Evolutionary conservation across 225 moss, liverwort and hornwort species (phyloP).

Genomic region (Bryum argenteum): DNA sequence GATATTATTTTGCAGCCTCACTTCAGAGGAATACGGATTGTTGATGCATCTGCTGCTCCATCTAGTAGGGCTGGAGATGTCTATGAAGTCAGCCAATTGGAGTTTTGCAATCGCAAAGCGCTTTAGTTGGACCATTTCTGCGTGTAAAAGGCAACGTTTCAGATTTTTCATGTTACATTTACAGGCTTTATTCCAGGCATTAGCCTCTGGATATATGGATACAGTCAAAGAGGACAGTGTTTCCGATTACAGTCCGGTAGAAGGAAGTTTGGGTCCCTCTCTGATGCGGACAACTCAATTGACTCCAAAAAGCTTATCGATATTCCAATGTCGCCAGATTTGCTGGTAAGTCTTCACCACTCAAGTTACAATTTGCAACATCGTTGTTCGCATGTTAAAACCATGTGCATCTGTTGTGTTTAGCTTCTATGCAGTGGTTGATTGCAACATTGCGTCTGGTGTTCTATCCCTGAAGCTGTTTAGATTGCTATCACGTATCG

Average conservation of each 20-base stretch:
- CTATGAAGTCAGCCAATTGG: background rate
- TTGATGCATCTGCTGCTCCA: conserved; percentile 6
- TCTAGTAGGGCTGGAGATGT: conserved; percentile 9
- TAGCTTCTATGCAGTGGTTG: background rate
- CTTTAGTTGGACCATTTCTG: conserved; percentile 11
- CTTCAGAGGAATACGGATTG: conserved; percentile 10
- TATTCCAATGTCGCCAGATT: conserved; percentile 42
- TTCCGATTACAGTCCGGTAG: conserved; percentile 23
- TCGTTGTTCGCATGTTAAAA: background rate
- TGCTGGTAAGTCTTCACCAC: conserved; percentile 44
- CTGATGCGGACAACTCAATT: conserved; percentile 50
- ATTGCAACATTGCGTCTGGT: background rate
- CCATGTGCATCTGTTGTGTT: background rate
- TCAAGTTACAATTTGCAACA: conserved; percentile 2
- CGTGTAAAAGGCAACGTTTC: background rate
- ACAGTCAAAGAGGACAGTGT: conserved; percentile 47
- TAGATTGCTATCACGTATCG: background rate
- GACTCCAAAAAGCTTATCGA: conserved; percentile 51
- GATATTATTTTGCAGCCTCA: background rate
- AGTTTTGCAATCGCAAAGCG: no score
- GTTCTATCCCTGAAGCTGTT: no score
- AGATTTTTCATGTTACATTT: background rate
- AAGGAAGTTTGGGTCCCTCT: conserved; percentile 30
- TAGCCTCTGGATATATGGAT: conserved; percentile 27
- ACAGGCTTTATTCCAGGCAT: background rate